Evolutionary conservation across 352 stramenopile genomes (phyloP), one percentile per base, ranked within the genome.

Genomic region (Chrysophaeum taylorii): DNA sequence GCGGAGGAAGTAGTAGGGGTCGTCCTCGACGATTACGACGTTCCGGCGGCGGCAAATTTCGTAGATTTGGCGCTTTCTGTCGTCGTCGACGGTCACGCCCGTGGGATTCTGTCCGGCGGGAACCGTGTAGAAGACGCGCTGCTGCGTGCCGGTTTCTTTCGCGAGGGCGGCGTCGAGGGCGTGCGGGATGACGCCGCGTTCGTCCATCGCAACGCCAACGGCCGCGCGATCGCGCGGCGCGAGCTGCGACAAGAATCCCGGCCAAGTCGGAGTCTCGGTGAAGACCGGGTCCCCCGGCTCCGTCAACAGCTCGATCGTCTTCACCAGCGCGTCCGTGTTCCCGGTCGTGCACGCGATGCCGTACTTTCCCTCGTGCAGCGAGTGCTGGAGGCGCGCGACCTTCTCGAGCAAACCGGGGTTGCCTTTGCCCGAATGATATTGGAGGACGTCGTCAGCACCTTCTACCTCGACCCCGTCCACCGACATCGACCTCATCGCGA

Each of bases 311-410:
- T 82, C 77, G 52, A 82, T 72, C 18, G 76, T 73, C 54, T 82
- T 82, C 29, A 69, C 61, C 12, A 82, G 68, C 21, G 72, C 68
- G 62, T 81, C 76, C 77, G 91, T 90, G 79, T 68, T 87, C 7
- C 84, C 82, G 43, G 87, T 82, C 53, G 90, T 91, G 61, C 61
- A 82, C 69, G 63, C 71, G 37, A 87, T 71, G 85, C 85, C 74
- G 88, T 81, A 0, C 84, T n/a, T n/a, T n/a, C n/a, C n/a, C n/a
- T n/a, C n/a, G n/a, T n/a, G n/a, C n/a, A n/a, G n/a, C n/a, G n/a
- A n/a, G n/a, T n/a, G n/a, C n/a, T n/a, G n/a, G n/a, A n/a, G n/a
- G n/a, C n/a, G n/a, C n/a, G n/a, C n/a, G n/a, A n/a, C n/a, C n/a
- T n/a, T n/a, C n/a, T n/a, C n/a, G n/a, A n/a, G n/a, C n/a, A n/a